These are phyloP conservation scores for Pyrenophora tritici-repentis DNA, from an alignment of 2,329 filamentous ascomycete genomes.

Conservation along the genomic window DNA sequence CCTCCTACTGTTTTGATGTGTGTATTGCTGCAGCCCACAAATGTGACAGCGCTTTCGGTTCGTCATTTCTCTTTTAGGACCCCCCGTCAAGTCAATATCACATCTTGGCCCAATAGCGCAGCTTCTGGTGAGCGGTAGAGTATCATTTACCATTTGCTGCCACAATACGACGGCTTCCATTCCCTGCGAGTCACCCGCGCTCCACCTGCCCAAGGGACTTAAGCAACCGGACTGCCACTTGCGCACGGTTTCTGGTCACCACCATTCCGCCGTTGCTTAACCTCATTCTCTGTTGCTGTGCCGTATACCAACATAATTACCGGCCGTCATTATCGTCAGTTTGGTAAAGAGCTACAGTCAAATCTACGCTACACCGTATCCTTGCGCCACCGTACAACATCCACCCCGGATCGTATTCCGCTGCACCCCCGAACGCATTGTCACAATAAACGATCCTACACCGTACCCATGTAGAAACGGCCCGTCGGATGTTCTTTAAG, in stretches of 20 bases:
- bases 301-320: conserved; percentile 14
- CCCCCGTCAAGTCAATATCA: conserved; percentile 41
- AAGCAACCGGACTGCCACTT: conserved; percentile 39
- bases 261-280: conserved; percentile 8
- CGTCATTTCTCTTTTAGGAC: conserved; percentile 26
- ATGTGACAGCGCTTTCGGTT: conserved; percentile 35
- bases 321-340: conserved; percentile 13
- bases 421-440: conserved; percentile 41
- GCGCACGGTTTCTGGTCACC: conserved; percentile 33
- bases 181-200: conserved; percentile 39
- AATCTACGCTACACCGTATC: conserved; percentile 29
- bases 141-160: conserved; percentile 44
- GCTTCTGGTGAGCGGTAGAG: conserved; percentile 42
- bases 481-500: conserved; percentile 27
- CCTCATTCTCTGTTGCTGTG: conserved; percentile 8
- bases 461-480: conserved; percentile 42
- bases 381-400: conserved; percentile 25
- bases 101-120: conserved; percentile 48
- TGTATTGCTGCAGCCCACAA: conserved; percentile 31
- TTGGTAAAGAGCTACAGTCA: conserved; percentile 29
- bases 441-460: conserved; percentile 28
- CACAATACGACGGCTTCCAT: conserved; percentile 31
- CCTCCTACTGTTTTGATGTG: conserved; percentile 22
- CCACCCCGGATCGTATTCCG: conserved; percentile 28
- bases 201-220: conserved; percentile 39